Evolutionary conservation across 176 grass and related monocot species (phyloP).

Genomic region (Musa itinerans): DNA sequence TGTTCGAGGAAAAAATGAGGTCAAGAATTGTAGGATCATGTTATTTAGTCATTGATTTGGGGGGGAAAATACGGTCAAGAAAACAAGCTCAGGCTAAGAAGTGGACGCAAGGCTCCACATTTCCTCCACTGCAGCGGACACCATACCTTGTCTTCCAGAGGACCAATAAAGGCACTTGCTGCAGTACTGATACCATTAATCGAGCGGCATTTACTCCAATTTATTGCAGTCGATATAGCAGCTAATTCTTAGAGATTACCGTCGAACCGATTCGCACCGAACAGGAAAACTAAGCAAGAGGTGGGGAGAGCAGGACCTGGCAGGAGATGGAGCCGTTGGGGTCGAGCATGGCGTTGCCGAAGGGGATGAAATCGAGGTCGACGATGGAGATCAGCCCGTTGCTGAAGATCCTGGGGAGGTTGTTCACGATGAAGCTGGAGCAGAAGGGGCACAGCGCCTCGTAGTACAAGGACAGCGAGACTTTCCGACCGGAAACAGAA

Average conservation of each 20-base stretch:
- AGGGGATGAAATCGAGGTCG: constrained; percentile 65
- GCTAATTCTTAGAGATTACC: no score
- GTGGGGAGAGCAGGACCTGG: constrained; percentile 32
- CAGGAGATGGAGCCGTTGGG: constrained; percentile 61
- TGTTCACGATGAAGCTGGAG: constrained; percentile 66
- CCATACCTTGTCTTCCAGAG: no score
- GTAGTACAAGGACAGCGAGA: constrained; percentile 73
- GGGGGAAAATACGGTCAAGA: no score
- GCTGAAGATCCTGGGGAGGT: constrained; percentile 56
- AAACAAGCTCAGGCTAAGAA: no score
- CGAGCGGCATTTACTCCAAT: neutral
- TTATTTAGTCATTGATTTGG: no score
- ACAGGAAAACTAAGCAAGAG: neutral
- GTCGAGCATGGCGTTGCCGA: constrained; percentile 54
- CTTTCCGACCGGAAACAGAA: constrained; percentile 21
- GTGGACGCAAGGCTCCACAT: no score
- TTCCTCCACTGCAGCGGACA: no score
- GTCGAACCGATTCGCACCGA: neutral
- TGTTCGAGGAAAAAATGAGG: no score
- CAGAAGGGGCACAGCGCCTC: constrained; percentile 80
- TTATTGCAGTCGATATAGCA: neutral
- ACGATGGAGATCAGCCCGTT: constrained; percentile 53
- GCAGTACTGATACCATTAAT: neutral
- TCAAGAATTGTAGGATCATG: no score
- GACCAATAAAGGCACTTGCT: neutral